These are phyloP conservation scores for Nicotiana benthamiana DNA, from an alignment of 257 asterid genomes.

Conservation along the genomic window DNA sequence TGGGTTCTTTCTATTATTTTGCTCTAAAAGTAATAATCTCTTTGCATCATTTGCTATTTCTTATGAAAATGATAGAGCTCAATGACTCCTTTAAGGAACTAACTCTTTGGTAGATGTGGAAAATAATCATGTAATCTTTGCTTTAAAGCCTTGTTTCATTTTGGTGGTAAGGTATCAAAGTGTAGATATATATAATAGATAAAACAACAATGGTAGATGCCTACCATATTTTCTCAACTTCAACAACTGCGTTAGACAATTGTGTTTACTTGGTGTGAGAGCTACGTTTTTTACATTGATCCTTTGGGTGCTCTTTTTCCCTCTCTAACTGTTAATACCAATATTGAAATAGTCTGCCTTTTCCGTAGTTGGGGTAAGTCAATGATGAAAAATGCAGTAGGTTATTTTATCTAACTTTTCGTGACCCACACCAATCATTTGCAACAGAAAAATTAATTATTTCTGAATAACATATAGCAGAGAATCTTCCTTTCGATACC, in stretches of 20 bases:
- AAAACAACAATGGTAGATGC: not conserved
- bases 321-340: not conserved
- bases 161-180: constrained; percentile 11
- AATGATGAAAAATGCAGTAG: not conserved
- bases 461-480: not conserved
- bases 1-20: not conserved
- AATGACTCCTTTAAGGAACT: constrained; percentile 2
- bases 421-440: constrained; percentile 13
- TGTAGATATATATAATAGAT: not conserved
- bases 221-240: not conserved
- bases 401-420: not conserved
- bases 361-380: not conserved
- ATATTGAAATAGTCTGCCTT: not conserved
- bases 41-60: not conserved
- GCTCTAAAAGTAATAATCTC: not conserved
- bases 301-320: not conserved
- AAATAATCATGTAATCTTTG: constrained; percentile 30
- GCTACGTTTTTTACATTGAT: not conserved
- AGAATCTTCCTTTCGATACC: not conserved
- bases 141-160: constrained; percentile 25
- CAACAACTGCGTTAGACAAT: not conserved
- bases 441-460: not conserved
- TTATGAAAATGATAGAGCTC: not conserved
- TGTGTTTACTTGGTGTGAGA: not conserved
- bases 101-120: constrained; percentile 1